A percentile compares a stretch with the other conserved stretches of the same genome.
Evolutionary conservation across 2,329 filamentous ascomycete species (phyloP).

Genomic region (Gyromitra esculenta): DNA sequence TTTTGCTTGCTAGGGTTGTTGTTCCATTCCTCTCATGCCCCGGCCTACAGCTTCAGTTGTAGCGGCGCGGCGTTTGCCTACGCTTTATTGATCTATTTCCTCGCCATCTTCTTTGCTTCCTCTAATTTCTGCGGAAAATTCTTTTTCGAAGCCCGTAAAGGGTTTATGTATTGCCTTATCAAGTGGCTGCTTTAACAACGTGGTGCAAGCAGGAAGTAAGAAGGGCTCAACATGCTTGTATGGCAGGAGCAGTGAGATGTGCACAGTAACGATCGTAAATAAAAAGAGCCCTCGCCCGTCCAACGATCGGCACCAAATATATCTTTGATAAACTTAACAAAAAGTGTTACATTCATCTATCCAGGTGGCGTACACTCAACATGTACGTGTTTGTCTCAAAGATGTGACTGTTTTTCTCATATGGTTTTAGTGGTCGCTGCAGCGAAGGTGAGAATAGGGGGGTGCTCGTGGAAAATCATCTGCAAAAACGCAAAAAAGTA

Average conservation of each 20-base stretch:
- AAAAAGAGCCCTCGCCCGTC: slow-evolving; percentile 4
- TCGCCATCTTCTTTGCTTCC: neutral
- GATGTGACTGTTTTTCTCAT: neutral
- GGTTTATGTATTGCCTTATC: slow-evolving; percentile 37
- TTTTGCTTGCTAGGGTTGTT: neutral
- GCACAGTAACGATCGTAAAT: slow-evolving; percentile 20
- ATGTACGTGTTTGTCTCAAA: slow-evolving; percentile 31
- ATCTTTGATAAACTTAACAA: slow-evolving; percentile 25
- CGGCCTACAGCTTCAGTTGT: slow-evolving; percentile 28
- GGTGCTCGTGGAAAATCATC: slow-evolving; percentile 4
- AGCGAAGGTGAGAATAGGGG: slow-evolving; percentile 16
- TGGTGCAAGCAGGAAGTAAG: slow-evolving; percentile 15
- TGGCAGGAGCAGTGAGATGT: slow-evolving; percentile 14
- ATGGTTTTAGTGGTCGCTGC: slow-evolving; percentile 8
- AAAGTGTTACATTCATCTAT: slow-evolving; percentile 28
- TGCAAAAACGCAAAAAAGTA: slow-evolving; percentile 31
- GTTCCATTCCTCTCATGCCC: slow-evolving; percentile 21
- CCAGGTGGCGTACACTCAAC: slow-evolving; percentile 28
- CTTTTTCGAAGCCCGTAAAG: slow-evolving; percentile 28
- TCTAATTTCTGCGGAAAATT: slow-evolving; percentile 2
- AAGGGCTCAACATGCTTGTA: slow-evolving; percentile 20
- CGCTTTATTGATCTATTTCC: slow-evolving; percentile 32
- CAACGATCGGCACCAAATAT: slow-evolving; percentile 16
- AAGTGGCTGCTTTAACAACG: slow-evolving; percentile 17
- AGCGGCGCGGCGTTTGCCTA: slow-evolving; percentile 13